Conservation (phyloP, 371 early-diverging fungal species). For the Apophysomyces ossiformis region DNA sequence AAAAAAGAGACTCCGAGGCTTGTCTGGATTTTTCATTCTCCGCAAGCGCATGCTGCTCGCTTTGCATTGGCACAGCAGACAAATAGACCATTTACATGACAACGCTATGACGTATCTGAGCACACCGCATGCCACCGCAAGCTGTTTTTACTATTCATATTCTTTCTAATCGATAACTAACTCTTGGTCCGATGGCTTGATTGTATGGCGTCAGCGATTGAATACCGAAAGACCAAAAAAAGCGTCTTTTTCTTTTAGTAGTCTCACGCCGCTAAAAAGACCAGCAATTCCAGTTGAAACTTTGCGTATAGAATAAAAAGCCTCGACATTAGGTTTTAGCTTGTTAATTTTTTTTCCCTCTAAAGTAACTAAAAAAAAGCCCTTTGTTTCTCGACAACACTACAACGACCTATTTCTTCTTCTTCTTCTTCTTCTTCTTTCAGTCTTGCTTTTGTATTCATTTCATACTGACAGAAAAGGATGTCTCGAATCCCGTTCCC, state of each 20-base stretch:
- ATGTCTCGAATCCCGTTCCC: conserved; percentile 21
- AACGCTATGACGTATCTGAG: neutral
- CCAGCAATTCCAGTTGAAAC: neutral
- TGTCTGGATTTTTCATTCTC: conserved; percentile 3
- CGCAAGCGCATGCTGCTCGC: neutral
- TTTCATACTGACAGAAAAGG: neutral
- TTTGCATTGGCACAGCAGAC: neutral
- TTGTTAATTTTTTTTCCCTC: too few relatives aligned
- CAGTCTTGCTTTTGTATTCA: conserved; percentile 8
- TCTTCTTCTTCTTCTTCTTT: conserved; percentile 18
- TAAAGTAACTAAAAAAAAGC: too few relatives aligned
- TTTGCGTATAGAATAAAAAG: neutral
- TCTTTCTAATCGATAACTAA: too few relatives aligned
- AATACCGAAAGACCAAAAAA: too few relatives aligned
- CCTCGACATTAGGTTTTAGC: neutral
- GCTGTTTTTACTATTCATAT: too few relatives aligned
- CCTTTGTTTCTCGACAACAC: too few relatives aligned
- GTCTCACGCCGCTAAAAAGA: too few relatives aligned
- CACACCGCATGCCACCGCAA: too few relatives aligned
- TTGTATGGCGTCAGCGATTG: neutral
- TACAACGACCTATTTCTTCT: conserved; percentile 3
- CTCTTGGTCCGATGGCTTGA: neutral
- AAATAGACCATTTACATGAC: neutral
- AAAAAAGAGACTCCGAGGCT: neutral
- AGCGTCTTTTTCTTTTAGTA: too few relatives aligned